phyloP scores from a whole-genome alignment of 1,139 yeast species.

The Zygosaccharomyces sapae region DNA sequence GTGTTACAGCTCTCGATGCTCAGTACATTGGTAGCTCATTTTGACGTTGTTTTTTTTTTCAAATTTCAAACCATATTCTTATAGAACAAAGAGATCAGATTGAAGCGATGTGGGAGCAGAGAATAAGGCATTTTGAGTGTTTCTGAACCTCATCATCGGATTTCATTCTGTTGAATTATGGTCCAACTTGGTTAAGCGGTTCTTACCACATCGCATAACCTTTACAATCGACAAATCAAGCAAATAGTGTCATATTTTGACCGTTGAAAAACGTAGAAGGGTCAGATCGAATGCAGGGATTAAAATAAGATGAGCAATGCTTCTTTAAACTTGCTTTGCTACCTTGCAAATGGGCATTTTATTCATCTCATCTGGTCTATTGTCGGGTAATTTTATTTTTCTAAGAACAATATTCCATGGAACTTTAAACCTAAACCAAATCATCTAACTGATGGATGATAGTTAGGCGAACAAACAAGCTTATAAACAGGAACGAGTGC shows the following conservation, averaged over 20 bases:
- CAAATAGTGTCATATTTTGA: too few relatives aligned
- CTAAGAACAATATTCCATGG: not conserved
- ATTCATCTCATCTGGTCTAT: not conserved
- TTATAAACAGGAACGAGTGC: not conserved
- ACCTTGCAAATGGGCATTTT: not conserved
- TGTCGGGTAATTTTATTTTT: slow-evolving; percentile 5
- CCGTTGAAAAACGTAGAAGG: too few relatives aligned
- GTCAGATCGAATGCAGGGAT: not conserved
- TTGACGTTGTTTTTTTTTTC: not conserved
- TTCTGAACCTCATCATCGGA: not conserved
- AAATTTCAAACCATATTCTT: not conserved
- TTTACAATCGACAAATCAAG: too few relatives aligned
- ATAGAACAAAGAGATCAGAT: not conserved
- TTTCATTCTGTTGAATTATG: not conserved
- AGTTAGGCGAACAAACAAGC: not conserved
- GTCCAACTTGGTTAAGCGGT: too few relatives aligned
- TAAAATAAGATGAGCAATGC: not conserved
- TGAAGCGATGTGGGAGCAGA: not conserved
- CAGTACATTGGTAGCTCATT: not conserved
- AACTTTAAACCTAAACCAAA: not conserved
- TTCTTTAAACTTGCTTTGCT: not conserved
- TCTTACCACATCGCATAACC: too few relatives aligned
- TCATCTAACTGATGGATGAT: not conserved
- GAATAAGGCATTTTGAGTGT: not conserved
- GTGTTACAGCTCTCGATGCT: not conserved